These are phyloP conservation scores for Ustilago vetiveriae DNA, from an alignment of 1,284 basidiomycete genomes.

Conservation along the genomic window DNA sequence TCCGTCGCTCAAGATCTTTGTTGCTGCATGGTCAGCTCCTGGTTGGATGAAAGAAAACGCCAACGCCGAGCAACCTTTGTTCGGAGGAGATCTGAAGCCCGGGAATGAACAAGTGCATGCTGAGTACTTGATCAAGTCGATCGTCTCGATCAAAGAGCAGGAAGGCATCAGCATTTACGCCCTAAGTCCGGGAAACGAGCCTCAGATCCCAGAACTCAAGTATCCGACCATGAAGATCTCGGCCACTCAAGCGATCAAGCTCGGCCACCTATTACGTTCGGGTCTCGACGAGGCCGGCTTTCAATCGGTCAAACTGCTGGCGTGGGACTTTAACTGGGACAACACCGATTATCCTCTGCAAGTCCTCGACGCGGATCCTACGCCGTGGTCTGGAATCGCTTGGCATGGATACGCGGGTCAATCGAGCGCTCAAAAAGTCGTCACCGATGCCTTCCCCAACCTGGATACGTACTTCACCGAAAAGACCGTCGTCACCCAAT, in stretches of 20 bases:
- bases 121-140: conserved; percentile 40
- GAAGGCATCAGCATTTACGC: conserved; percentile 26
- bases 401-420: conserved; percentile 57
- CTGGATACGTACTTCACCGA: conserved; percentile 46
- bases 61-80: conserved; percentile 28
- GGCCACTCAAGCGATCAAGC: conserved; percentile 15
- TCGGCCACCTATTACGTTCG: conserved; percentile 23
- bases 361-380: conserved; percentile 36
- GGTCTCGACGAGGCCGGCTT: conserved; percentile 36
- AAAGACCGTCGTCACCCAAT: conserved; percentile 49
- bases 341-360: conserved; percentile 22
- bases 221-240: conserved; percentile 48
- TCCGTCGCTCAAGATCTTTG: conserved; percentile 34
- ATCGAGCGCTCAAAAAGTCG: conserved; percentile 23
- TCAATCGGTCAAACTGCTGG: conserved; percentile 20
- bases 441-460: conserved; percentile 44
- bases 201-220: conserved; percentile 18
- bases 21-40: conserved; percentile 49
- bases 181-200: conserved; percentile 47
- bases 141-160: conserved; percentile 34
- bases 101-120: conserved; percentile 43
- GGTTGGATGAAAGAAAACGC: conserved; percentile 55
- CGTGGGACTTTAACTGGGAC: conserved; percentile 55
- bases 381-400: conserved; percentile 34
- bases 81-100: conserved; percentile 38